Evolutionary conservation across 2,329 filamentous ascomycete species (phyloP), one percentile per base, ranked within the genome.

Genomic region (Talaromyces pinophilus): DNA sequence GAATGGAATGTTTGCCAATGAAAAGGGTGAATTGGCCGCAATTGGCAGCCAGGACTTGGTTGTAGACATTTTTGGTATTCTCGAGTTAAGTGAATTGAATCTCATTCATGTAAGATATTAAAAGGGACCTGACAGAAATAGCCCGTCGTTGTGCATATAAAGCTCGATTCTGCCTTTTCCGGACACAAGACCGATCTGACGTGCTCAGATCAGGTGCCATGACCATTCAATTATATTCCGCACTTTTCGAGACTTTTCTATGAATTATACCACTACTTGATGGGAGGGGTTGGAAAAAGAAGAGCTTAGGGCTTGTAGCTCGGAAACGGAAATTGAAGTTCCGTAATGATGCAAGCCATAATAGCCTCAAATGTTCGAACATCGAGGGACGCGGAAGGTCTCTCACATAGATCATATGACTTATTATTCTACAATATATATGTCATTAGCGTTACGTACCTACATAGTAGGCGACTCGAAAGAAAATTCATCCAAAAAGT

Each of bases 1-100:
- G 73, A 94, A 94, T 1, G 92, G 92, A 63, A 95, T 89, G 75
- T 95, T 95, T 73, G 89, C 87, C 60, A 94, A 81, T 8, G 91
- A 92, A 79, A 92, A 92, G 72, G 88, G 87, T 65, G 86, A 89
- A 64, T 82, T 80, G 61, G 81, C 80, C 55, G 87, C 85, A 67
- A 90, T 87, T 62, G 78, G 77, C 64, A 90, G 80, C 87, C 87
- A 89, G 63, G 86, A 88, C 19, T 50, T 50, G 22, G 8, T 15
- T 28, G 22, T 15, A 25, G 46, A 50, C 46, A 50, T 50, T 5
- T 5, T 50, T 15, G 11, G 46, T 50, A 50, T 25, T 48, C 22
- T 71, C 5, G 15, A 35, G n/a, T 35, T 57, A 19, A n/a, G 1
- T n/a, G 17, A 57, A 30, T 1, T 5, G n/a, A 35, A 57, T 35